Conservation (phyloP, 2,329 filamentous ascomycete genomes). For the Aspergillus terreus region DNA sequence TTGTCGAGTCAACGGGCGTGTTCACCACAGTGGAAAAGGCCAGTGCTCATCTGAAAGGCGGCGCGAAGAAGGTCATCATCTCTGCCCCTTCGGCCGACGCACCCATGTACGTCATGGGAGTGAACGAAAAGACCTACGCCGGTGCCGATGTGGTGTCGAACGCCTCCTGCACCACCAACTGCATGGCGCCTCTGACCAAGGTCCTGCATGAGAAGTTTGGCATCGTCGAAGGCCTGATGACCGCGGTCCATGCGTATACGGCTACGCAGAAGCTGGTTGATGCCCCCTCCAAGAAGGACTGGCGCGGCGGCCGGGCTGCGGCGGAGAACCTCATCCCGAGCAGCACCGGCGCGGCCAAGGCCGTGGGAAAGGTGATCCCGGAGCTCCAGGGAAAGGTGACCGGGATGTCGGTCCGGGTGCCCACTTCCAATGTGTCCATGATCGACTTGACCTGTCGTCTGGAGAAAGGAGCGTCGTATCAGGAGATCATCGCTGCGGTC, state of each 20-base stretch:
- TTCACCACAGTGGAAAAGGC: conserved; percentile 99
- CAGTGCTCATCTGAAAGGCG: conserved; percentile 86
- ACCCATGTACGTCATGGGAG: conserved; percentile 99
- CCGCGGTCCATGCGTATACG: conserved; percentile 99
- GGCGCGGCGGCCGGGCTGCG: conserved; percentile 97
- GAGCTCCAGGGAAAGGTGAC: conserved; percentile 98
- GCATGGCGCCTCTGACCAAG: conserved; percentile 98
- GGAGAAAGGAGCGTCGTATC: conserved; percentile 56
- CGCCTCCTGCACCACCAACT: conserved; percentile 99
- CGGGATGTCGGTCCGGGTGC: conserved; percentile 99
- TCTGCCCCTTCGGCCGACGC: conserved; percentile 64
- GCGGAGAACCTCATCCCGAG: conserved; percentile 99
- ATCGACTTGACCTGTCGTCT: conserved; percentile 93
- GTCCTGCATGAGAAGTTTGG: conserved; percentile 97
- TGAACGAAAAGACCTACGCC: conserved; percentile 92
- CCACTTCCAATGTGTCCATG: conserved; percentile 97
- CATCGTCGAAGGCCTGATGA: conserved; percentile 99
- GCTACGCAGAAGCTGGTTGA: conserved; percentile 99
- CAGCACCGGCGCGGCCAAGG: conserved; percentile 99
- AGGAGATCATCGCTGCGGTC: too few relatives aligned
- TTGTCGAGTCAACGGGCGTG: conserved; percentile 97
- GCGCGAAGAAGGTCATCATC: conserved; percentile 95
- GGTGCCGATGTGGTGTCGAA: conserved; percentile 95
- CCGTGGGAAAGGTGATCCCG: conserved; percentile 99
- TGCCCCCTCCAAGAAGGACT: conserved; percentile 96